Percentiles rank a stretch among this genome's conserved stretches.
These are phyloP conservation scores for Aspergillus neotritici DNA, from an alignment of 2,329 filamentous ascomycete species.

Conservation along the genomic window DNA sequence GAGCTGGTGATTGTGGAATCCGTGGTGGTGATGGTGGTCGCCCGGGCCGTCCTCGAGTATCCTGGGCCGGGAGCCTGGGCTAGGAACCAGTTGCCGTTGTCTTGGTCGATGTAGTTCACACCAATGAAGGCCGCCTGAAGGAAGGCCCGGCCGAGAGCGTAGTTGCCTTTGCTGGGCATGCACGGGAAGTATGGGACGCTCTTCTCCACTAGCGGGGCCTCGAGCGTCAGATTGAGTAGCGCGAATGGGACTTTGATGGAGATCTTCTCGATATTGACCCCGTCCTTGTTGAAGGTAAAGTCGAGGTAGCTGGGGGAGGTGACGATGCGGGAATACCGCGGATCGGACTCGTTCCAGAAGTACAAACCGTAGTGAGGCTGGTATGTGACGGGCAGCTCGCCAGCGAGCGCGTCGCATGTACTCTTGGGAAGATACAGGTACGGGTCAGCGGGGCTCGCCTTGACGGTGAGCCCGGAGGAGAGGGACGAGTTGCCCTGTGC, in stretches of 20 bases:
- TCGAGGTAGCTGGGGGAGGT: slow-evolving; percentile 19
- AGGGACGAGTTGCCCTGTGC: too few species aligned
- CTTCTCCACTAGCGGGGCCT: slow-evolving; percentile 14
- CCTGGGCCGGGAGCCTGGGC: slow-evolving; percentile 21
- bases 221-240: slow-evolving; percentile 19
- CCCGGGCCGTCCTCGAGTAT: too few species aligned
- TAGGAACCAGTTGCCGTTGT: slow-evolving; percentile 15
- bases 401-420: slow-evolving; percentile 39
- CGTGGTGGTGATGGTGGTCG: not conserved
- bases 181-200: slow-evolving; percentile 20
- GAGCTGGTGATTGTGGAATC: slow-evolving; percentile 2
- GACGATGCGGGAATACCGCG: slow-evolving; percentile 14
- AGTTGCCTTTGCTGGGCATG: slow-evolving; percentile 6
- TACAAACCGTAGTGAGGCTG: slow-evolving; percentile 36
- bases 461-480: slow-evolving; percentile 27
- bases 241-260: slow-evolving; percentile 18
- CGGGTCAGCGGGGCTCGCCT: slow-evolving; percentile 30
- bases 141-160: slow-evolving; percentile 20
- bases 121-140: slow-evolving; percentile 22
- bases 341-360: slow-evolving; percentile 35
- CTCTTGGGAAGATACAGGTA: slow-evolving; percentile 39
- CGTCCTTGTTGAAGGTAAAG: slow-evolving; percentile 17
- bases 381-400: slow-evolving; percentile 35
- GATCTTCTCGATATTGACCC: slow-evolving; percentile 7
- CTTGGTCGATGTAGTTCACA: slow-evolving; percentile 14